Evolutionary conservation across 345 rosid genomes (phyloP), one percentile per base, ranked within the genome.

Genomic region (Draba incana): DNA sequence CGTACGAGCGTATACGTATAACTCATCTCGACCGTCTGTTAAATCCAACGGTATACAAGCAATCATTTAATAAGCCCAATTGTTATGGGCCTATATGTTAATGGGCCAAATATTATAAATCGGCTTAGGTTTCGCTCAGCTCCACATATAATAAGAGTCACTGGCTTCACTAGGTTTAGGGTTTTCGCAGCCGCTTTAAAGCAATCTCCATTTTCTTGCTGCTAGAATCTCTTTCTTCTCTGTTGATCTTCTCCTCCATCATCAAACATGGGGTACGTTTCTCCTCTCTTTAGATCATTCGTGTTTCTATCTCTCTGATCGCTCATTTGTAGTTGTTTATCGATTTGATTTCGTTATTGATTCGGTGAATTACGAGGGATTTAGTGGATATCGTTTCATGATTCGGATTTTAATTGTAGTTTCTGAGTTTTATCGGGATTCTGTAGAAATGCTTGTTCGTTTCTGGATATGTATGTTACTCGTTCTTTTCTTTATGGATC

Each of bases 251-350:
- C 68, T 51, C 37, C 64, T 45, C 57, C 52, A 52, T 74, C 73
- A 41, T 46, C 73, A 67, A 74, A 37, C 73, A 74, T 74, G 73
- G 78, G 78, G 78, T 74, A 61, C 28, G 57, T 5, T 60, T 46
- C 37, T 38, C 51, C 3, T 60, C 28, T 45, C 37, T 44, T 60
- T 0, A 42, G 63, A 54, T 67, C 42, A 62, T 66, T 59, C 50
- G 2, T 59, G 0, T 42, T 51, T 10, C 15, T 28, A 4, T 53
- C n/a, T 46, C 38, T 4, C 3, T 39, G 20, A 14, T 3, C 2
- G 2, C 2, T 16, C 49, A 2, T 7, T 8, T 38, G n/a, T 28
- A 13, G 13, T 4, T 14, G 33, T 56, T 38, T 39, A 30, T 28
- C 8, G 4, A 56, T 24, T 24, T 43, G 6, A 52, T 4, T 37